Evolutionary conservation across 2,329 filamentous ascomycete genomes (phyloP).

Genomic region (Nannizziopsis barbatae): DNA sequence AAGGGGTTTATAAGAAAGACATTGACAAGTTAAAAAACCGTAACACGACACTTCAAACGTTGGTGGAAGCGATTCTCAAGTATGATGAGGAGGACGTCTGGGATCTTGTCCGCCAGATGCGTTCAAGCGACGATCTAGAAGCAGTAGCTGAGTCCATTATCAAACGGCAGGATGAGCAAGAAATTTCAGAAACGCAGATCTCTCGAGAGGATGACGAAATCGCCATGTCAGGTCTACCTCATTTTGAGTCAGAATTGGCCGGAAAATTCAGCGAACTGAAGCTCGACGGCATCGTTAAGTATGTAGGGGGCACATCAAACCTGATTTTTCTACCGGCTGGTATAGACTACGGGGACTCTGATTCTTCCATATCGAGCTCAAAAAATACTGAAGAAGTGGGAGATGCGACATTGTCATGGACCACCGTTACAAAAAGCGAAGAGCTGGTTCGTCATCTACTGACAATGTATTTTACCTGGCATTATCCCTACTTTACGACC

Average conservation of each 20-base stretch:
- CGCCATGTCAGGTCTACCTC: constrained; percentile 30
- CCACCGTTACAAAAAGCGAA: constrained; percentile 67
- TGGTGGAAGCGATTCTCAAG: constrained; percentile 86
- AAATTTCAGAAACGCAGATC: constrained; percentile 28
- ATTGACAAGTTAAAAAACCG: constrained; percentile 76
- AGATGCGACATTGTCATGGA: constrained; percentile 75
- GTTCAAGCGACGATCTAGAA: constrained; percentile 67
- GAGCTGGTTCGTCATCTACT: constrained; percentile 75
- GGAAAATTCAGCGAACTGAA: constrained; percentile 88
- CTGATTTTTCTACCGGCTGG: constrained; percentile 63
- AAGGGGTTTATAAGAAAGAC: constrained; percentile 94
- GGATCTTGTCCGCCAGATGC: constrained; percentile 70
- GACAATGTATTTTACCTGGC: constrained; percentile 97
- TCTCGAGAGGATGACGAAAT: constrained; percentile 28
- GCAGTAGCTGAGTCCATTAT: constrained; percentile 51
- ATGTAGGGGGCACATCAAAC: constrained; percentile 89
- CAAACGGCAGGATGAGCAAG: constrained; percentile 41
- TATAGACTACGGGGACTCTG: constrained; percentile 32
- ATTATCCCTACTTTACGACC: constrained; percentile 92
- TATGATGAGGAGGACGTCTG: constrained; percentile 77
- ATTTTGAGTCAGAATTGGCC: constrained; percentile 68
- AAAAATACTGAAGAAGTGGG: constrained; percentile 27
- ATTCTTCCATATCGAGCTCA: constrained; percentile 19
- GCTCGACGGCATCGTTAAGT: constrained; percentile 75
- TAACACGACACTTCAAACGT: constrained; percentile 78